Evolutionary conservation across 371 early-diverging fungal species (phyloP), one percentile per base, ranked within the genome.

Genomic region (Coemansia sp.): DNA sequence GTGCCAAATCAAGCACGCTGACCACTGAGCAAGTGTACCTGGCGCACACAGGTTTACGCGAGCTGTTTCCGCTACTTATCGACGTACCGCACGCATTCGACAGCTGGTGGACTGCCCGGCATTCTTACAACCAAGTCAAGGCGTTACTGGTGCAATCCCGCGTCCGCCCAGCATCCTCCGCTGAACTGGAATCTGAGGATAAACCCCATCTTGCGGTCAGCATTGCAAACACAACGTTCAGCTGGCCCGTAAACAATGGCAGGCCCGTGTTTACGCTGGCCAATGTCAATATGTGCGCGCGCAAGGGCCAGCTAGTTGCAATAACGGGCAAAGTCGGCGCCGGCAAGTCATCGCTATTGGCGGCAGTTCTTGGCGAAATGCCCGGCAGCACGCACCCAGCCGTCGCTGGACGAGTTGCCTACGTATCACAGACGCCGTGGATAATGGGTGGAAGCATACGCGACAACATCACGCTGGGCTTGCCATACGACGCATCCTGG

Each of bases 401-500:
- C 2, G 86, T 91, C 3, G 77, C 85, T 33, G 94, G 96, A 3
- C 82, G 83, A 5, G 83, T 90, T 6, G 94, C 94, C 0, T 94
- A 92, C 76, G 95, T 92, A 0, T 84, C 93, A 6, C 97, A 98
- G 69, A 83, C 82, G 32, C 87, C 99, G 9, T 98, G 97, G 97
- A 88, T 99, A 39, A 90, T 92, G 89, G 95, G 94, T 68, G 89
- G 89, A 36, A 90, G 94, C 0, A 59, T 99, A 10, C 84, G 92
- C 24, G 93, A 92, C 38, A 98, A 97, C 69, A 90, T 98, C 65
- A 61, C 90, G 2, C 97, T 99, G 84, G 97, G 98, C 4, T 79
- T 80, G 63, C 75, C 82, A 0, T 93, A 81, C 70, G 92, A 96
- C 62, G 78, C 81, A 12, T 69, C 72, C 1, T 92, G 86, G 55